Base-by-base conservation (phyloP, 768 basidiomycete species). In the Macrocybe gigantea region DNA sequence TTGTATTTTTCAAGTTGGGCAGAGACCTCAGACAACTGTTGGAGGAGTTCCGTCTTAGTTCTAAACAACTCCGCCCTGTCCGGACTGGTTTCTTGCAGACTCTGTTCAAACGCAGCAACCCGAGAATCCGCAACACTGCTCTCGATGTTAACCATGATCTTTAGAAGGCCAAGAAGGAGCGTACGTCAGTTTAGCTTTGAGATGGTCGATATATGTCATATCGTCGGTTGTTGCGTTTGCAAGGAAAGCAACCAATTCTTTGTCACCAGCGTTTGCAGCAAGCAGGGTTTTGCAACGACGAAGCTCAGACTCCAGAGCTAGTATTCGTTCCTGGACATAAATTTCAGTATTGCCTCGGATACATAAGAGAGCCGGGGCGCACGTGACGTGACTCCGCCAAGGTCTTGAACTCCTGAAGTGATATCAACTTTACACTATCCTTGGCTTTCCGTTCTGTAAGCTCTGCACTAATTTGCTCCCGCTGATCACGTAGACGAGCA, bases 231-330 rank as follows among this genome's bases (percentile, higher is more conserved):
- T 71, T 13, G 75, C 79, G 39, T 71, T 71, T 45, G 82, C 68
- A 53, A 94, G 75, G 61, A 91, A 90, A 5, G 67, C 66, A 64
- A 93, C 72, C 33, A 92, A 70, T 42, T 91, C 85, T 51, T 82
- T 79, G 15, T 86, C 75, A 5, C 84, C 82, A 1, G 77, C 71
- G 29, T 81, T 67, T 0, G 90, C 89, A 13, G 88, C 92, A n/a
- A 94, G 68, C 31, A 79, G 77, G 11, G 85, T 75, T 62, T 86
- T 89, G 53, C 86, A 71, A 15, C 93, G 75, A 37, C 69, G 73
- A 8, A 87, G 68, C 62, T 97, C 92, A 1, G 85, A 85, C 51
- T 80, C 70, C 22, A 95, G 61, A 30, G 80, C 77, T 9, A 62
- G 60, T 38, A 97, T 82, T 35, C 93, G 85, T 50, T 87, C 88